phyloP scores from a whole-genome alignment of 495 filamentous ascomycete genomes.

The Clohesyomyces aquaticus region DNA sequence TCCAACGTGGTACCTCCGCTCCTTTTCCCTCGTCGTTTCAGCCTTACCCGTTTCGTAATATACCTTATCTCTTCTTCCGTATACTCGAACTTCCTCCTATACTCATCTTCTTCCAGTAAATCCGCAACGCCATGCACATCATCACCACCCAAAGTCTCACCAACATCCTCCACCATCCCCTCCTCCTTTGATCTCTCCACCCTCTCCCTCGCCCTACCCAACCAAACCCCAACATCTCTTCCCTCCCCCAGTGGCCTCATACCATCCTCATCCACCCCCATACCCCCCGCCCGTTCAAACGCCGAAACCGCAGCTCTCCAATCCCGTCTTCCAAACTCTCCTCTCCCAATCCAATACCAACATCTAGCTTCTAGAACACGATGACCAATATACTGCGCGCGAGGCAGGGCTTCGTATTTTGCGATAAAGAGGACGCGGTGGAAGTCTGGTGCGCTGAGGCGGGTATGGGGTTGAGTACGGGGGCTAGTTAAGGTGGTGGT shows the following conservation, averaged over 20 bases:
- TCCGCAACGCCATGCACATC: neutral
- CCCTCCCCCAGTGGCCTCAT: neutral
- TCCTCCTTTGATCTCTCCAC: neutral
- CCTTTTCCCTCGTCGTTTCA: too few relatives aligned
- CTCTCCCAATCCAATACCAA: slow-evolving; percentile 1
- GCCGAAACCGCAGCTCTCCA: neutral
- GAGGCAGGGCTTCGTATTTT: neutral
- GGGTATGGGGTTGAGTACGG: neutral
- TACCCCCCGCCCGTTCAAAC: neutral
- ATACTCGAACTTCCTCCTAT: too few relatives aligned
- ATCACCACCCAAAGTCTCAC: neutral
- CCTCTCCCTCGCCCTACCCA: neutral
- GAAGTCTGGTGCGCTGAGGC: neutral
- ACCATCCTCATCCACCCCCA: neutral
- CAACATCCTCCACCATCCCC: neutral
- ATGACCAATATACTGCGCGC: neutral
- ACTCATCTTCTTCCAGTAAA: too few relatives aligned
- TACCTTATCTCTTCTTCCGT: too few relatives aligned
- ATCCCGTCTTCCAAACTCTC: neutral
- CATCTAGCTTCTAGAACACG: neutral
- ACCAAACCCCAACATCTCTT: neutral
- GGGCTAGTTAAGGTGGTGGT: neutral
- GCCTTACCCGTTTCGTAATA: too few relatives aligned
- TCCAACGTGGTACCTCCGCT: too few relatives aligned
- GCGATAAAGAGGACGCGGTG: neutral